Base-by-base conservation (phyloP, 2,329 filamentous ascomycete species). In the Scytalidium sp. region DNA sequence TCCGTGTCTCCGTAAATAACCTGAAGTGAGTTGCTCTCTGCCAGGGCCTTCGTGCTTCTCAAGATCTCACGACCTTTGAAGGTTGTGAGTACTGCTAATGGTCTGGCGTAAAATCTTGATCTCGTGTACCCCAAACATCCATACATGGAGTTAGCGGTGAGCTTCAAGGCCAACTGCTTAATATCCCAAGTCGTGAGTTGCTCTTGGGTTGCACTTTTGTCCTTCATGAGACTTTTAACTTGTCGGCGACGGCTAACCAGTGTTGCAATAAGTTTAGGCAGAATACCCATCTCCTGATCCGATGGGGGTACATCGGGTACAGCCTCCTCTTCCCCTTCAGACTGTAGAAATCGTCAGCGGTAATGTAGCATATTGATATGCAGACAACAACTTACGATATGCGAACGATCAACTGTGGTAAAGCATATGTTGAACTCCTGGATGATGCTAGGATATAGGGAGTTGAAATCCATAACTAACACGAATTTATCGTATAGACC, bases 341-440 rank as follows among this genome's bases (percentile, higher is more conserved):
- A 80, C 71, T 85, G 63, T 43, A 62, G 53, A 55, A 60, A 20
- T 27, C 45, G 32, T 61, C 50, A 62, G 54, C 47, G 32, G 47
- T 23, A 23, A 41, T 19, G 47, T 23, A 8, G 15, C 11, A 17
- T 4, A 19, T 11, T 15, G 20, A 36, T 36, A 15, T n/a, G 5
- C 32, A 20, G 17, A 17, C 22, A 10, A 20, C 19, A 20, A 70
- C 84, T 74, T 79, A 90, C 87, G 60, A 86, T 72, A 53, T 81
- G 75, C 39, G 81, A 76, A 60, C 94, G 80, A 54, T 97, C 89
- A 6, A 99, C 91, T 0, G 95, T 99, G 2, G 94, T 99, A 71
- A 99, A 99, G 75, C 95, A 99, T 60, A 99, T 99, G 70, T 99
- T 99, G 74, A 85, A 99, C 78, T 99, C 95, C 65, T 99, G 95